A percentile compares a stretch with the other conserved stretches of the same genome.
These are phyloP conservation scores for Kwoniella shandongensis DNA, from an alignment of 768 basidiomycete species.

Conservation along the genomic window DNA sequence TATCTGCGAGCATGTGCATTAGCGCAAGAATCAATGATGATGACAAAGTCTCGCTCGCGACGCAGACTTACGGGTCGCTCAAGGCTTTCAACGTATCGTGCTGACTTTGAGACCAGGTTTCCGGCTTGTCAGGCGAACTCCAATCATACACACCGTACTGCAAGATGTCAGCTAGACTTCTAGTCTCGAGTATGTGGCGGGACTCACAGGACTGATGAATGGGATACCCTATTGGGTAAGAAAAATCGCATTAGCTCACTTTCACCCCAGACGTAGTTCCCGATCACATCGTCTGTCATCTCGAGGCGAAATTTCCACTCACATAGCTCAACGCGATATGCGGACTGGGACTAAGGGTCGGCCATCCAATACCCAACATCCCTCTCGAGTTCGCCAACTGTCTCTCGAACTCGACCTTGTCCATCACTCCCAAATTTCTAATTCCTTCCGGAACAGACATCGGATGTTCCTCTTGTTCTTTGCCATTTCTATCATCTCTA, in stretches of 20 bases:
- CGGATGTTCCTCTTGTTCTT: conserved; percentile 5
- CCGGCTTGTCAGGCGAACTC: conserved; percentile 12
- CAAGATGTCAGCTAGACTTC: too few relatives aligned
- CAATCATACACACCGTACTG: conserved; percentile 5
- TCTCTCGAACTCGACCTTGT: conserved; percentile 17
- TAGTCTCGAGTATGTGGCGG: too few relatives aligned
- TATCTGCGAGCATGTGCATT: neutral
- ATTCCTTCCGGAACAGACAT: conserved; percentile 20
- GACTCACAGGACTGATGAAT: conserved; percentile 21
- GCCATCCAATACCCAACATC: conserved; percentile 39
- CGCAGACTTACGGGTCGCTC: conserved; percentile 13
- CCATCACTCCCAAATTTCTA: conserved; percentile 18
- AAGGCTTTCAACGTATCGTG: conserved; percentile 15
- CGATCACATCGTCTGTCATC: too few relatives aligned
- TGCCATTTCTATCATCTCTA: conserved; percentile 20
- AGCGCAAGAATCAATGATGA: neutral
- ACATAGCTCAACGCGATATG: conserved; percentile 26
- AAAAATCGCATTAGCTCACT: too few relatives aligned
- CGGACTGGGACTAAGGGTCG: conserved; percentile 34
- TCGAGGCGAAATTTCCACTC: conserved; percentile 11
- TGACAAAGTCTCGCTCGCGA: too few relatives aligned
- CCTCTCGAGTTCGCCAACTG: conserved; percentile 23
- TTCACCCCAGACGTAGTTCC: too few relatives aligned
- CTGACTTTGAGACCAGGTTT: conserved; percentile 15
- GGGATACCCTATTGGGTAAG: conserved; percentile 19